phyloP scores from a whole-genome alignment of 2,329 filamentous ascomycete species.

The Alternaria ventricosa region DNA sequence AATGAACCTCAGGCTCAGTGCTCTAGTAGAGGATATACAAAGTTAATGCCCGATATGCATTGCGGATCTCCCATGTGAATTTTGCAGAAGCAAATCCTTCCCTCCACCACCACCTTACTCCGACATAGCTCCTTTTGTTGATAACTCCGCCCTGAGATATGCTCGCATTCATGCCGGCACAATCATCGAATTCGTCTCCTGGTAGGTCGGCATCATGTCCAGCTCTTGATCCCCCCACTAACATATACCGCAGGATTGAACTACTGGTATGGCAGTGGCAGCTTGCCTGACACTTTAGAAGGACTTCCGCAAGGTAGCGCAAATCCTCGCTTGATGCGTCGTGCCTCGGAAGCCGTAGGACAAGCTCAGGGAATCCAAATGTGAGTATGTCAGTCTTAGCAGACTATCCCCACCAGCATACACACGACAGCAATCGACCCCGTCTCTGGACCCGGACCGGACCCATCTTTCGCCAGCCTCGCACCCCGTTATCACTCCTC shows the following conservation, averaged over 20 bases:
- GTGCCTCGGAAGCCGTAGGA: slow-evolving; percentile 42
- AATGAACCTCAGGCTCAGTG: slow-evolving; percentile 31
- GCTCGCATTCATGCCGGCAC: slow-evolving; percentile 48
- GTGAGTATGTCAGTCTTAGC: slow-evolving; percentile 26
- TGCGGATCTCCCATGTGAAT: slow-evolving; percentile 34
- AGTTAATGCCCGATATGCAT: slow-evolving; percentile 41
- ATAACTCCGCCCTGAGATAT: slow-evolving; percentile 36
- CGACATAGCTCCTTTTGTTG: slow-evolving; percentile 30
- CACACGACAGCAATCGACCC: slow-evolving; percentile 1
- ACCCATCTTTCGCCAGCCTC: not conserved
- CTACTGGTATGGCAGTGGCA: slow-evolving; percentile 44
- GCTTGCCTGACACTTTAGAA: slow-evolving; percentile 38
- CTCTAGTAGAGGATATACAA: slow-evolving; percentile 38
- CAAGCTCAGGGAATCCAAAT: slow-evolving; percentile 36
- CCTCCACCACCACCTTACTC: slow-evolving; percentile 23
- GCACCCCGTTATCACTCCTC: not conserved
- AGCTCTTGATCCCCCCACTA: slow-evolving; percentile 12
- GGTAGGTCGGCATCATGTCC: slow-evolving; percentile 28
- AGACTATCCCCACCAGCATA: slow-evolving; percentile 1
- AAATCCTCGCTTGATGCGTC: slow-evolving; percentile 39
- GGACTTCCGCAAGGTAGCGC: slow-evolving; percentile 29
- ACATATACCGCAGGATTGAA: slow-evolving; percentile 31
- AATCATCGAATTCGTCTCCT: slow-evolving; percentile 42
- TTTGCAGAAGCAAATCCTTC: slow-evolving; percentile 29
- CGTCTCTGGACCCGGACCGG: slow-evolving; percentile 1